Conservation (phyloP, 176 grass and related monocot genomes). For the Rhynchospora tenuis region DNA sequence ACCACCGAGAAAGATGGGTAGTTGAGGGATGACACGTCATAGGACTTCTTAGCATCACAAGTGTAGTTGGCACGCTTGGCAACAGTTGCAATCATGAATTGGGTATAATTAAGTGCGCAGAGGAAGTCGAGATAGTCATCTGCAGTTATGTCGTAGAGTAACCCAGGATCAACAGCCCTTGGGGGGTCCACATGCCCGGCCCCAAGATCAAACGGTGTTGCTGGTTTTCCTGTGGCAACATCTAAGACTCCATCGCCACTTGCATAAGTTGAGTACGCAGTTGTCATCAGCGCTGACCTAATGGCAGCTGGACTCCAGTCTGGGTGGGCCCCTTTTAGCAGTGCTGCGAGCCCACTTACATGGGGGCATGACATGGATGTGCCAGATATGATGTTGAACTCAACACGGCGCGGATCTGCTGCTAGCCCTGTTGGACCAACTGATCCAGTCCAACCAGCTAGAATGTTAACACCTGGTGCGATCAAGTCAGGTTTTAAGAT, state of each 20-base stretch:
- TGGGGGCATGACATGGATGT: conserved; percentile 99
- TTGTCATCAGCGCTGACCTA: conserved; percentile 84
- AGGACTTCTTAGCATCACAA: conserved; percentile 42
- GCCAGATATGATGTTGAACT: conserved; percentile 93
- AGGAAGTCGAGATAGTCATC: conserved; percentile 89
- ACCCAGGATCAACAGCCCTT: conserved; percentile 71
- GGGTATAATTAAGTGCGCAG: conserved; percentile 75
- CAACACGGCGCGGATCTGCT: conserved; percentile 46
- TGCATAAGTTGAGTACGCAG: conserved; percentile 57
- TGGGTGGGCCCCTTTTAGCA: conserved; percentile 59
- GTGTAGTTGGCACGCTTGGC: conserved; percentile 44
- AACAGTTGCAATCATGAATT: conserved; percentile 55
- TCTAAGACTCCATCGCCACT: conserved; percentile 57
- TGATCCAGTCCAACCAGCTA: conserved; percentile 62
- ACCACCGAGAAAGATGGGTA: conserved; percentile 84
- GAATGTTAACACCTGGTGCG: conserved; percentile 86
- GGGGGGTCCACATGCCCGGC: conserved; percentile 83
- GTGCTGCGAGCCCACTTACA: conserved; percentile 75
- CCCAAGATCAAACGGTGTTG: conserved; percentile 76
- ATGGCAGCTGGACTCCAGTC: conserved; percentile 85
- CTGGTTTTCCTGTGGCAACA: conserved; percentile 46
- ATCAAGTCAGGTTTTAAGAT: conserved; percentile 88
- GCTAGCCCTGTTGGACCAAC: conserved; percentile 61
- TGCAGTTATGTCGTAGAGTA: conserved; percentile 64
- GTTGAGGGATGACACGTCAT: conserved; percentile 58